Base-by-base conservation (phyloP, 73 alveolate species). In the Breviolum minutum region DNA sequence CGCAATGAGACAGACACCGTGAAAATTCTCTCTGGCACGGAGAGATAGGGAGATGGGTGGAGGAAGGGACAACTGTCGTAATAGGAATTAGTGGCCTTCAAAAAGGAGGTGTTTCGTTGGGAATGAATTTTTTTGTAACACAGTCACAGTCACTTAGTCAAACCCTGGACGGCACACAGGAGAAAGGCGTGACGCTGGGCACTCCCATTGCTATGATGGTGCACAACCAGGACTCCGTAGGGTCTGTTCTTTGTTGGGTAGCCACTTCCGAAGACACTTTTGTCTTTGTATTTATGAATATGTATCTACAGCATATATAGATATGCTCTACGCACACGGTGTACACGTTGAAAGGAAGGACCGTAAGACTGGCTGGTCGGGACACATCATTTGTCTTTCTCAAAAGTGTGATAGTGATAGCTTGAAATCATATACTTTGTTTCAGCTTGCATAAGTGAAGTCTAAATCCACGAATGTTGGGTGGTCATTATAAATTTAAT, bases 1-100 rank as follows among this genome's bases (percentile, higher is more conserved):
- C 69, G 97, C 68, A 95, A 98, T 61, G 99, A 99, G 96, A 70
- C 85, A 48, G 99, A 99, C 99, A 76, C 99, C 63, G 99, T 96
- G 22, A 98, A 94, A 26, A 99, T 99, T 48, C 63, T 99, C 60
- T 94, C 99, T 48, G 99, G 99, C 96, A 87, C 97, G 79, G 99
- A 96, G 83, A 10, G 66, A 6, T 8, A 27, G 32, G 16, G 64
- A 32, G 63, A 29, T 70, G 62, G 77, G 99, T 95, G 89, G 30
- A 74, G 14, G 99, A 99, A 63, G 68, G 84, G 48, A 40, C 54
- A 99, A 99, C 2, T 82, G 54, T 40, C 54, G 54, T 40, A n/a
- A n/a, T n/a, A 40, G 54, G 54, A 40, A 40, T 40, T 40, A 40
- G 54, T 40, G 54, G 54, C 54, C 54, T 40, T 40, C 54, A 40